These are phyloP conservation scores for Pseudogymnoascus sp. DNA, from an alignment of 2,329 filamentous ascomycete genomes.

Conservation along the genomic window DNA sequence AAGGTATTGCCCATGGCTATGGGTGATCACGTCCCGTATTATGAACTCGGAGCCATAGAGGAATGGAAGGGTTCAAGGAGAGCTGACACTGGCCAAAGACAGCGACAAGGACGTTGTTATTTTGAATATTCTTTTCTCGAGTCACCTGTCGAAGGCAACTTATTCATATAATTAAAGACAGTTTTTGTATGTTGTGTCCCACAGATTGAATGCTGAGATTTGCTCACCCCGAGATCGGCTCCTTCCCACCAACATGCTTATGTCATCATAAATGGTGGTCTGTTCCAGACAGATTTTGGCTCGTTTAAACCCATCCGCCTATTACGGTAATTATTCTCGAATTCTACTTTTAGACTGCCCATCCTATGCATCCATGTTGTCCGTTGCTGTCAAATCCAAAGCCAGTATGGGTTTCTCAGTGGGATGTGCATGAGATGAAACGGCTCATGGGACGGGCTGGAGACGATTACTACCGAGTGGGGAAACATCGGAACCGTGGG, in stretches of 20 bases:
- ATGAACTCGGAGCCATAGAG: neutral
- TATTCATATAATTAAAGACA: neutral
- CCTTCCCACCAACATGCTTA: neutral
- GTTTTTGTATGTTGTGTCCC: neutral
- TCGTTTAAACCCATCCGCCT: neutral
- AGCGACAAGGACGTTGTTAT: neutral
- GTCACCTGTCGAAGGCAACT: neutral
- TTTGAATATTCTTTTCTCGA: no score
- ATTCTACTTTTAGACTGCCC: neutral
- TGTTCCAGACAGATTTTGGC: neutral
- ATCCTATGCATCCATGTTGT: neutral
- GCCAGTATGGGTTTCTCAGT: neutral
- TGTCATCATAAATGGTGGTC: neutral
- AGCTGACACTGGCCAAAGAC: neutral
- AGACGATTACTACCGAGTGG: neutral
- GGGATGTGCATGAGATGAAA: conserved; percentile 1
- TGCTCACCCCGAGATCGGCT: neutral
- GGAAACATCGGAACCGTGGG: conserved; percentile 2
- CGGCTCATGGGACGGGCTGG: neutral
- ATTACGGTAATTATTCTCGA: neutral
- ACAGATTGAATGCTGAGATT: neutral
- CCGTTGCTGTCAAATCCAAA: neutral
- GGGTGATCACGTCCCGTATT: neutral
- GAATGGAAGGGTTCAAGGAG: neutral
- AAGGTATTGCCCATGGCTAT: neutral